Evolutionary conservation across 2,329 filamentous ascomycete genomes (phyloP), one percentile per base, ranked within the genome.

Genomic region (Akanthomyces dipterigenus): DNA sequence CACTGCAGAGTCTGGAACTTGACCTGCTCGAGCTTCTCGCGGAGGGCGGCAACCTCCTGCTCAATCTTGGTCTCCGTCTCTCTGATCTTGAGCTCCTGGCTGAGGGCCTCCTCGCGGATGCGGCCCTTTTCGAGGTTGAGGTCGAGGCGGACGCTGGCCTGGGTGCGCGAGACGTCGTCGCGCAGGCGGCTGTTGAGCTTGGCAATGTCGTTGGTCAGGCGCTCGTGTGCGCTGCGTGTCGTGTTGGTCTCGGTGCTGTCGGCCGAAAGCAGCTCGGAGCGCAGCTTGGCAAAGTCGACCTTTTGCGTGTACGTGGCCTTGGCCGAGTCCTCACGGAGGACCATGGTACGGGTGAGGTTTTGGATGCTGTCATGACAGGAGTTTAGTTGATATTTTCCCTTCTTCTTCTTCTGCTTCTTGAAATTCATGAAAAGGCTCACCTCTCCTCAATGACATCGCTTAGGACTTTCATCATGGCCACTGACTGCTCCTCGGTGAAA

Each of bases 31-130:
- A 99, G 82, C 77, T 96, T 88, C 80, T 98, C 95, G 67, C 91
- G 82, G 71, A 99, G 75, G 36, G 89, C 89, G 45, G 93, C 93
- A 59, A 95, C 92, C 80, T 98, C 95, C 77, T 98, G 93, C 80
- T 99, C 95, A 70, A 99, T 98, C 76, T 96, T 88, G 62, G 93
- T 96, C 79, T 99, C 95, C 14, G 95, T 98, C 82, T 99, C 95
- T 80, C 96, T 97, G 70, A 99, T 91, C 80, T 96, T 96, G 76
- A 99, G 86, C 76, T 99, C 95, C 78, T 98, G 95, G 62, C 90
- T 89, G 67, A 96, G 96, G 20, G 93, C 92, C 80, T 99, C 95
- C 77, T 99, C 95, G 64, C 95, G 82, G 67, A 98, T 99, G 64
- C 95, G 84, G 16, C 95, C 95, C 78, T 99, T 99, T 72, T 99